phyloP scores from a whole-genome alignment of 768 basidiomycete species.

The Boletus tomentosulus region DNA sequence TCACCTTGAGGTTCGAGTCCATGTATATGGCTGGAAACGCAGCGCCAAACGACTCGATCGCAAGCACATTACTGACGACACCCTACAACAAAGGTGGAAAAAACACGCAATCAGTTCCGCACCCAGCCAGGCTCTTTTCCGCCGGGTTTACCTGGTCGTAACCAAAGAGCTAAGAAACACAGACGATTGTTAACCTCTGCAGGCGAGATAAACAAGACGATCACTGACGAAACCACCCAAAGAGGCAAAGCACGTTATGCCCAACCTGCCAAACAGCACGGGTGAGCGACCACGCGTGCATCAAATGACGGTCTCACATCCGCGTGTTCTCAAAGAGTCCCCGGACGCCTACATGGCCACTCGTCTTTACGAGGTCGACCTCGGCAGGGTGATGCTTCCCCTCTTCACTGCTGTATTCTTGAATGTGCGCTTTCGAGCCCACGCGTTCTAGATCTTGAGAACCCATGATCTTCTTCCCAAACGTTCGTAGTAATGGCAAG shows the following conservation, averaged over 20 bases:
- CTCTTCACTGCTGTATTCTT: slow-evolving; percentile 1
- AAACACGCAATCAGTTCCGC: neutral
- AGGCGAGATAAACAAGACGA: neutral
- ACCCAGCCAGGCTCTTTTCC: neutral
- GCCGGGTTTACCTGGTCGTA: slow-evolving; percentile 24
- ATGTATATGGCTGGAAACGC: slow-evolving; percentile 30
- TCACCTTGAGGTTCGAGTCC: slow-evolving; percentile 26
- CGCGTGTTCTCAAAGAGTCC: slow-evolving; percentile 28
- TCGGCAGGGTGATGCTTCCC: neutral
- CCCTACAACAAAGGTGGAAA: slow-evolving; percentile 13
- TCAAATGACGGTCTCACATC: slow-evolving; percentile 17
- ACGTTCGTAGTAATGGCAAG: neutral
- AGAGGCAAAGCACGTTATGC: slow-evolving; percentile 30
- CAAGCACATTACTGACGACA: slow-evolving; percentile 31
- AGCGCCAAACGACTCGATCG: slow-evolving; percentile 33
- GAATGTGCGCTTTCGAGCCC: neutral
- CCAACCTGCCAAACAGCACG: slow-evolving; percentile 16
- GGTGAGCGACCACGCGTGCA: neutral
- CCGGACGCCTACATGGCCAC: slow-evolving; percentile 22
- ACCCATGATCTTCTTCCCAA: slow-evolving; percentile 12
- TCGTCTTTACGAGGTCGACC: slow-evolving; percentile 12
- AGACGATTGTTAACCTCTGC: neutral
- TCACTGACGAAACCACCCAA: slow-evolving; percentile 30
- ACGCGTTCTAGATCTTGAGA: neutral
- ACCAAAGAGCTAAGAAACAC: slow-evolving; percentile 25